Conservation (phyloP, 768 basidiomycete species). For the Harrya chromipes region DNA sequence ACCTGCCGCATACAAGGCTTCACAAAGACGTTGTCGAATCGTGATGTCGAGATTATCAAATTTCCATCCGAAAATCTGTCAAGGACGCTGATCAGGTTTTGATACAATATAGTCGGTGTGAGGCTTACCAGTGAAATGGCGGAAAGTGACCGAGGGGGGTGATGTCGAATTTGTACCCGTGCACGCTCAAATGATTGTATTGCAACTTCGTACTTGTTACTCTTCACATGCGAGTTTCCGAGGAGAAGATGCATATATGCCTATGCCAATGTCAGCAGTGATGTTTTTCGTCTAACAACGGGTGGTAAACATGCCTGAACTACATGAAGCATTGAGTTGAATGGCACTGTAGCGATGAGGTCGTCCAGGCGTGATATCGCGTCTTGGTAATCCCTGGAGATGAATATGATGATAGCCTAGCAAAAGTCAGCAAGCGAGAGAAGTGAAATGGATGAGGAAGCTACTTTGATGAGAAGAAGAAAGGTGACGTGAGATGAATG, state of each 20-base stretch:
- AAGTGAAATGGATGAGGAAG: background rate
- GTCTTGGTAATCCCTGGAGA: background rate
- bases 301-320: background rate
- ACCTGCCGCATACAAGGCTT: background rate
- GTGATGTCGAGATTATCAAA: slow-evolving; percentile 1
- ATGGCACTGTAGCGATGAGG: background rate
- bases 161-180: background rate
- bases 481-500: background rate
- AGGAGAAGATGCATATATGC: slow-evolving; percentile 10
- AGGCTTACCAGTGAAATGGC: slow-evolving; percentile 1
- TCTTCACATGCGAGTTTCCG: background rate
- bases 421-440: background rate
- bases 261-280: background rate
- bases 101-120: no score
- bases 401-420: background rate
- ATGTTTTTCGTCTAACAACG: no score
- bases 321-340: background rate
- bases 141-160: background rate
- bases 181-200: background rate
- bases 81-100: background rate
- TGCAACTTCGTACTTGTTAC: background rate
- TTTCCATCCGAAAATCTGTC: slow-evolving; percentile 9
- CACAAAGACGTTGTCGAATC: slow-evolving; percentile 2
- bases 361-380: background rate
- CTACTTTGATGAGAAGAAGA: background rate